These are phyloP conservation scores for Rasamsonia emersonii DNA, from an alignment of 2,329 filamentous ascomycete genomes.

Conservation along the genomic window DNA sequence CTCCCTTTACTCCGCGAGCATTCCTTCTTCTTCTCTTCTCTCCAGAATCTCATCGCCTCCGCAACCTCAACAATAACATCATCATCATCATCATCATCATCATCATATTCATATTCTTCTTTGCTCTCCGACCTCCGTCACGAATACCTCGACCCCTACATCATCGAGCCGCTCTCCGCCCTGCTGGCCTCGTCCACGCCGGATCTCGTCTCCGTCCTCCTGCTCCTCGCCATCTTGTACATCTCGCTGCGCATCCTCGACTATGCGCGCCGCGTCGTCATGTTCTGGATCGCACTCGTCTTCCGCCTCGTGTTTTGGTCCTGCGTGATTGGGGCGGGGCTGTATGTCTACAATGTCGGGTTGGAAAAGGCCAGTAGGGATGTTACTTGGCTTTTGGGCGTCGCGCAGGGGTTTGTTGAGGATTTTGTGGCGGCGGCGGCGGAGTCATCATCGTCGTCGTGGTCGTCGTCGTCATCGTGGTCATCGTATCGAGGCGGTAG, in stretches of 20 bases:
- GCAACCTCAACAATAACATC: conserved; percentile 12
- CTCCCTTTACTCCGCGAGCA: conserved; percentile 10
- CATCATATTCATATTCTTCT: no score
- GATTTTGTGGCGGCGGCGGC: conserved; percentile 40
- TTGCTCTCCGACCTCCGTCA: conserved; percentile 20
- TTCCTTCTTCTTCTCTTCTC: conserved; percentile 8
- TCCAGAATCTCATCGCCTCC: conserved; percentile 5
- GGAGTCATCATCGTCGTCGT: conserved; percentile 31
- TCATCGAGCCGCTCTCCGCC: conserved; percentile 32
- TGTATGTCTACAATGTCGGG: conserved; percentile 44
- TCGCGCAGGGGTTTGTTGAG: conserved; percentile 54
- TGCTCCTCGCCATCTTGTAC: conserved; percentile 55
- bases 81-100: conserved; percentile 12
- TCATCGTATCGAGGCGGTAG: conserved; percentile 48
- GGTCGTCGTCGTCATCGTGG: conserved; percentile 41
- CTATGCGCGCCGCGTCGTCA: conserved; percentile 61
- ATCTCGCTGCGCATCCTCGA: conserved; percentile 56
- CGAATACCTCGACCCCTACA: conserved; percentile 42
- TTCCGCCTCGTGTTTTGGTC: conserved; percentile 59
- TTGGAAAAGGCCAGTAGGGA: conserved; percentile 25
- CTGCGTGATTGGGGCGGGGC: conserved; percentile 44
- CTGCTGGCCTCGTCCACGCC: conserved; percentile 26
- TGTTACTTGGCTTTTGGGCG: conserved; percentile 49
- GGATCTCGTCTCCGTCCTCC: conserved; percentile 27
- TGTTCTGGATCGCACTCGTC: conserved; percentile 67